Conservation (phyloP, 352 stramenopile species). For the Phytophthora pistaciae region DNA sequence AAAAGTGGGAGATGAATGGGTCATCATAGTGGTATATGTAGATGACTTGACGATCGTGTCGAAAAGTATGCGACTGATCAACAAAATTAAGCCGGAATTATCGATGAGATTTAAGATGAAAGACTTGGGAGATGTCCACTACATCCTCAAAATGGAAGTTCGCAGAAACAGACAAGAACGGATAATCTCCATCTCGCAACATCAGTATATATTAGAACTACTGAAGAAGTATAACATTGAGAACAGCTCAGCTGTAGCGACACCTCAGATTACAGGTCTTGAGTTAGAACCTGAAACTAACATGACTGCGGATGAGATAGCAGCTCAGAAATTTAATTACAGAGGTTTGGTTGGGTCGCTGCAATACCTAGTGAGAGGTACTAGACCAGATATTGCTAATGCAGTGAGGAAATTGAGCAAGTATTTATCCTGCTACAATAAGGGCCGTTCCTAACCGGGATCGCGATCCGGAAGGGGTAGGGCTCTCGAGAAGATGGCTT, state of each 20-base stretch:
- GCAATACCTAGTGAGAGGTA: no score
- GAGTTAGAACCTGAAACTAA: no score
- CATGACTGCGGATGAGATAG: no score
- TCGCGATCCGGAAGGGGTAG: no score
- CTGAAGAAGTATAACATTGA: conserved; percentile 19
- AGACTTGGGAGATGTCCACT: conserved; percentile 10
- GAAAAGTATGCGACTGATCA: conserved; percentile 16
- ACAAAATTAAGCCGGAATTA: conserved; percentile 27
- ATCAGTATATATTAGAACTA: conserved; percentile 1
- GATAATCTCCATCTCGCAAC: background rate
- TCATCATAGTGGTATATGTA: conserved; percentile 13
- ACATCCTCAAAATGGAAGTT: conserved; percentile 22
- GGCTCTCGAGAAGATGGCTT: no score
- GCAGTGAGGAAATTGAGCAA: no score
- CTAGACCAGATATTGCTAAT: no score
- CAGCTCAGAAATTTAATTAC: no score
- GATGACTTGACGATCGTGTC: conserved; percentile 25
- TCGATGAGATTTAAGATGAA: conserved; percentile 42
- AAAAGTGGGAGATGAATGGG: no score
- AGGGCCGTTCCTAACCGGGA: no score
- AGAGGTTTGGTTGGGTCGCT: no score
- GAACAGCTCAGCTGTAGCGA: conserved; percentile 9
- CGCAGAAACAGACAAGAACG: background rate
- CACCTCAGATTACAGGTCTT: background rate
- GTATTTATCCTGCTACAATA: no score